Evolutionary conservation across 768 basidiomycete genomes (phyloP).

Genomic region (Lactifluus echinatus): DNA sequence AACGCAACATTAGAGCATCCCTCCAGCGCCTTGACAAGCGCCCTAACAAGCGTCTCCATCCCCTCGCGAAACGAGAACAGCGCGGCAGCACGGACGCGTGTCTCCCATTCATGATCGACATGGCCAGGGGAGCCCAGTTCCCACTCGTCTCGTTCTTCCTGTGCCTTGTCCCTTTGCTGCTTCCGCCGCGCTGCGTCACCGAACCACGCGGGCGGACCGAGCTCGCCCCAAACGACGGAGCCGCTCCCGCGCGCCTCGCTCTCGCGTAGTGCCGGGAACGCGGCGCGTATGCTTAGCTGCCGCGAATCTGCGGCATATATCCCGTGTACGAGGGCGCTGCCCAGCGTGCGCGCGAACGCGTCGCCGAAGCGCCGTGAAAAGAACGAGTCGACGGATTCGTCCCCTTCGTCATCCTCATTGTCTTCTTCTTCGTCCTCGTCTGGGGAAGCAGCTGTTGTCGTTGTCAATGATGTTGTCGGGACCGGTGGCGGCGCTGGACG

Average conservation of each 20-base stretch:
- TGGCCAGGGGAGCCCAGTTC: slow-evolving; percentile 33
- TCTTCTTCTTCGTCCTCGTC: not conserved
- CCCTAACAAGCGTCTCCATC: slow-evolving; percentile 53
- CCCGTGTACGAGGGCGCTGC: slow-evolving; percentile 77
- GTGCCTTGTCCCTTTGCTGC: slow-evolving; percentile 9
- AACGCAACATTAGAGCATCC: slow-evolving; percentile 51
- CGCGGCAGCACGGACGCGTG: slow-evolving; percentile 49
- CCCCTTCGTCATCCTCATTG: slow-evolving; percentile 27
- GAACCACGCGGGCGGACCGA: slow-evolving; percentile 26
- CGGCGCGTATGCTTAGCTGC: slow-evolving; percentile 60
- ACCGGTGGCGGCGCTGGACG: not conserved
- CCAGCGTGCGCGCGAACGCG: slow-evolving; percentile 63
- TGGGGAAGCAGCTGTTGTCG: not conserved
- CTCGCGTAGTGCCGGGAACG: slow-evolving; percentile 69
- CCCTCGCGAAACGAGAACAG: slow-evolving; percentile 81
- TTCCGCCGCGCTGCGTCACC: not conserved
- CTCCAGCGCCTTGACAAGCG: slow-evolving; percentile 42
- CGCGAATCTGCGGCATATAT: slow-evolving; percentile 87
- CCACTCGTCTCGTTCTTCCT: slow-evolving; percentile 28
- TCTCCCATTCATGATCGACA: slow-evolving; percentile 17
- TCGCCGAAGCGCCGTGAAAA: slow-evolving; percentile 65
- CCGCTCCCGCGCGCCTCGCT: slow-evolving; percentile 61
- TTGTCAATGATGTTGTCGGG: not conserved
- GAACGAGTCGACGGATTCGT: slow-evolving; percentile 80
- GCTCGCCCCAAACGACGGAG: slow-evolving; percentile 55